phyloP scores from a whole-genome alignment of 169 alveolate genomes.

The Eimeria maxima region DNA sequence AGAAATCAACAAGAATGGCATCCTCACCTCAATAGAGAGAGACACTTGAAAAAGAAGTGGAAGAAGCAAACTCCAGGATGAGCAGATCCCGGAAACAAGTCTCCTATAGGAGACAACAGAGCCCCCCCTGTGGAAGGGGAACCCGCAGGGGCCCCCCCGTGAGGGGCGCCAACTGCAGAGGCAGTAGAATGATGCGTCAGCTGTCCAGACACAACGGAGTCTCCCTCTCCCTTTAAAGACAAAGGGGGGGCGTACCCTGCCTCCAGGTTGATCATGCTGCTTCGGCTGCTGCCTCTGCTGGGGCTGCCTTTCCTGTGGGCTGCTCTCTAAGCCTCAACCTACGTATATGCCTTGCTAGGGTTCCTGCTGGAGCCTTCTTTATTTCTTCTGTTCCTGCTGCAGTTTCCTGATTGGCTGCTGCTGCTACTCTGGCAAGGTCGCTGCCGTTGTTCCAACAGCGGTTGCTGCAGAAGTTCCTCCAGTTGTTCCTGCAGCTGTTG shows the following conservation, averaged over 20 bases:
- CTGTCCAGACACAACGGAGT: slow-evolving; percentile 33
- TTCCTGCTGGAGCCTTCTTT: not conserved
- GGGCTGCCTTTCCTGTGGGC: slow-evolving; percentile 27
- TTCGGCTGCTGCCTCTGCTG: slow-evolving; percentile 33
- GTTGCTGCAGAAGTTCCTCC: not conserved
- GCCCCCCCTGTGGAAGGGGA: not conserved
- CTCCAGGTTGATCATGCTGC: slow-evolving; percentile 54
- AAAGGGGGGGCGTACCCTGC: slow-evolving; percentile 8
- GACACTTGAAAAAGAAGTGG: slow-evolving; percentile 60
- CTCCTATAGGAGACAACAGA: slow-evolving; percentile 5
- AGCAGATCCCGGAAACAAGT: slow-evolving; percentile 39
- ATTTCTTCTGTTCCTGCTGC: not conserved
- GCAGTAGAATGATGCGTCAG: slow-evolving; percentile 1
- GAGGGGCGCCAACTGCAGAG: not conserved
- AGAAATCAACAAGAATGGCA: not conserved
- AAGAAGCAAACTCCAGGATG: slow-evolving; percentile 77
- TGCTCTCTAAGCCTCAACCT: not conserved
- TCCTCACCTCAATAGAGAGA: slow-evolving; percentile 3
- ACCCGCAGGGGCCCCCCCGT: slow-evolving; percentile 11
- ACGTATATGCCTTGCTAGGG: not conserved
- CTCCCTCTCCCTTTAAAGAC: slow-evolving; percentile 36
- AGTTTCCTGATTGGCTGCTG: not conserved
- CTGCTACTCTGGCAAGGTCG: not conserved
- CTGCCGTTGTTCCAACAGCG: not conserved
- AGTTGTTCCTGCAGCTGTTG: not conserved